Conservation (phyloP, 73 alveolate species). For the Urostyla sp. region DNA sequence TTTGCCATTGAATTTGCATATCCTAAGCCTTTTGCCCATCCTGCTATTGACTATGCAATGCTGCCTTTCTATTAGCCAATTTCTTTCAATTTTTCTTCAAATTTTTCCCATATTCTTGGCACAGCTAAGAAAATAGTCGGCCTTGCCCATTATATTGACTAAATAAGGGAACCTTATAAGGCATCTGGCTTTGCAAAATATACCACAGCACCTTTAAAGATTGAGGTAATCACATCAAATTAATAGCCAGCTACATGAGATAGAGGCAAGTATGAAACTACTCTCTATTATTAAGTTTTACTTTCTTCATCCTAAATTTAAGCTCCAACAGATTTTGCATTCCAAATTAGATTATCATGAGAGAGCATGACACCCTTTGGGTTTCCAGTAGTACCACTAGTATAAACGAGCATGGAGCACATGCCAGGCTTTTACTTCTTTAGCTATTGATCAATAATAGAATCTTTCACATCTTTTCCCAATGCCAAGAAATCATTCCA, state of each 20-base stretch:
- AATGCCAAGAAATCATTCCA: slow-evolving; percentile 33
- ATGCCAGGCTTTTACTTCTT: slow-evolving; percentile 63
- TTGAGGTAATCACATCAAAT: slow-evolving; percentile 48
- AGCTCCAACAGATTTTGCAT: not conserved
- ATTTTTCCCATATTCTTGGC: slow-evolving; percentile 85
- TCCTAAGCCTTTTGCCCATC: slow-evolving; percentile 75
- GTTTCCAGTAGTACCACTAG: slow-evolving; percentile 75
- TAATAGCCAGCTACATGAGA: slow-evolving; percentile 74
- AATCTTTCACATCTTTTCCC: slow-evolving; percentile 56
- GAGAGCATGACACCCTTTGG: slow-evolving; percentile 73
- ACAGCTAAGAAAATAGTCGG: slow-evolving; percentile 79
- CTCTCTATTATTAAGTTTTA: slow-evolving; percentile 42
- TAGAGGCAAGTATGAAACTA: slow-evolving; percentile 73
- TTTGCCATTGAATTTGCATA: slow-evolving; percentile 23
- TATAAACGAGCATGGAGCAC: slow-evolving; percentile 60
- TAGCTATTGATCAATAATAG: slow-evolving; percentile 47
- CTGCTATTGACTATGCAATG: slow-evolving; percentile 47
- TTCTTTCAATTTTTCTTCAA: slow-evolving; percentile 70
- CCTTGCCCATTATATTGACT: slow-evolving; percentile 65
- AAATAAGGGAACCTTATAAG: slow-evolving; percentile 59
- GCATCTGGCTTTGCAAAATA: slow-evolving; percentile 75
- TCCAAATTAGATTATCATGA: slow-evolving; percentile 57
- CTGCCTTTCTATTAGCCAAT: slow-evolving; percentile 30
- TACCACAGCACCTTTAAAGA: slow-evolving; percentile 49
- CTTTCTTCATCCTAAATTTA: not conserved